A percentile compares a stretch with the other conserved stretches of the same genome.
Conservation (phyloP, 495 filamentous ascomycete genomes). For the Recurvomyces mirabilis region DNA sequence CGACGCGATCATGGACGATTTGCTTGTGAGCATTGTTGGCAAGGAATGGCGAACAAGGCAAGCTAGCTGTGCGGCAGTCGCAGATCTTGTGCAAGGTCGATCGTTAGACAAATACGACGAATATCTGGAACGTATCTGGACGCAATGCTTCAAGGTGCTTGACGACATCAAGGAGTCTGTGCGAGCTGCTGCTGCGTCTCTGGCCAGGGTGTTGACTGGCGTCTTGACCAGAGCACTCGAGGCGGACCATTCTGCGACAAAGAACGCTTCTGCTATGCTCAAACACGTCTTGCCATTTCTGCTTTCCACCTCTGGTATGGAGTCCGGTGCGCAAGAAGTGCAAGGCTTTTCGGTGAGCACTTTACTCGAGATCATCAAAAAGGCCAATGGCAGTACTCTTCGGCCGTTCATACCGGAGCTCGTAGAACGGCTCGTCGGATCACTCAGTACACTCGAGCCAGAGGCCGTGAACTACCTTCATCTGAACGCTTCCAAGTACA, state of each 20-base stretch:
- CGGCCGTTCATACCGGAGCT: constrained; percentile 71
- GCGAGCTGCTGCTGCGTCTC: constrained; percentile 61
- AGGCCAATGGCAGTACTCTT: constrained; percentile 55
- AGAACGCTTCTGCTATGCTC: constrained; percentile 63
- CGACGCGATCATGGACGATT: constrained; percentile 72
- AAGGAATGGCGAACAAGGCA: constrained; percentile 89
- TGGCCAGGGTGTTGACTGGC: constrained; percentile 72
- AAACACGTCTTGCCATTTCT: constrained; percentile 79
- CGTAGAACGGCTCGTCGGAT: constrained; percentile 64
- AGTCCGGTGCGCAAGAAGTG: constrained; percentile 77
- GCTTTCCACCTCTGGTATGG: constrained; percentile 75
- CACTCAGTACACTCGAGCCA: constrained; percentile 76
- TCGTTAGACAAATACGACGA: constrained; percentile 67
- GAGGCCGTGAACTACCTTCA: constrained; percentile 84
- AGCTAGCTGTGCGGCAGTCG: constrained; percentile 81
- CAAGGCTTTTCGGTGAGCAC: constrained; percentile 54
- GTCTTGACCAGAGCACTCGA: constrained; percentile 79
- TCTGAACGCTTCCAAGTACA: constrained; percentile 77
- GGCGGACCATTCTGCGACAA: constrained; percentile 56
- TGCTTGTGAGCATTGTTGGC: constrained; percentile 72
- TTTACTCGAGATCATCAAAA: constrained; percentile 78
- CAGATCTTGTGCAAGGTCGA: constrained; percentile 69
- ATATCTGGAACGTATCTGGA: constrained; percentile 77
- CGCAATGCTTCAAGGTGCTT: constrained; percentile 66
- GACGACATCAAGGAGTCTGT: constrained; percentile 95